A percentile compares a stretch with the other conserved stretches of the same genome.
Evolutionary conservation across 1,284 basidiomycete species (phyloP).

Genomic region (Cutaneotrichosporon arboriforme): DNA sequence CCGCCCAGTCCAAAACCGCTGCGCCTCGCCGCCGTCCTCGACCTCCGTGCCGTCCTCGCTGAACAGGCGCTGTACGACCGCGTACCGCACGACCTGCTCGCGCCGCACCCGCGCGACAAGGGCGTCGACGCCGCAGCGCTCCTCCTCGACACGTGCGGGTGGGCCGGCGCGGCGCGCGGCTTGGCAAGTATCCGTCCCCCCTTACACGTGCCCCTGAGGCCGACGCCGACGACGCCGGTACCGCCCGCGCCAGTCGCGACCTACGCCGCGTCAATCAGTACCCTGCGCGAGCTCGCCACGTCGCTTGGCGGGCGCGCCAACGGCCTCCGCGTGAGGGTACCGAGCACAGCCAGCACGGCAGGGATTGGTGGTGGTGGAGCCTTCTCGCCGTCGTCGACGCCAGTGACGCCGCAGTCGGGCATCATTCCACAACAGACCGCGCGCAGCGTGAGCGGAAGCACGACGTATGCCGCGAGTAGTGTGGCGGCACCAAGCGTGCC

Average conservation of each 20-base stretch:
- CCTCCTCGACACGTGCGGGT: neutral
- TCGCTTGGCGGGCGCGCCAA: no score
- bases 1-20: no score
- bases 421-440: neutral
- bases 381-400: neutral
- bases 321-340: neutral
- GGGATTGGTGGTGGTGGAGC: neutral
- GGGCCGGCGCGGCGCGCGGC: no score
- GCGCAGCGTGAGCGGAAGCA: neutral
- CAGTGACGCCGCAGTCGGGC: neutral
- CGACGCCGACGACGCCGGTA: neutral
- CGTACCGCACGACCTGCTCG: slow-evolving; percentile 1
- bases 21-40: neutral
- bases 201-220: neutral
- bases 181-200: no score
- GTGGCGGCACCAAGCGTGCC: neutral
- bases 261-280: neutral
- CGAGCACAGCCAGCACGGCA: neutral
- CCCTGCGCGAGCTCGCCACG: neutral
- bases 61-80: neutral
- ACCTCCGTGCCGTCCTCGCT: neutral
- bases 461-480: neutral
- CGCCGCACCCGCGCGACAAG: neutral
- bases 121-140: neutral
- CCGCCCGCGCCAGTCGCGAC: neutral